A percentile compares a stretch with the other conserved stretches of the same genome.
Evolutionary conservation across 108 stramenopile genomes (phyloP).

Genomic region (Nitzschia sp.): DNA sequence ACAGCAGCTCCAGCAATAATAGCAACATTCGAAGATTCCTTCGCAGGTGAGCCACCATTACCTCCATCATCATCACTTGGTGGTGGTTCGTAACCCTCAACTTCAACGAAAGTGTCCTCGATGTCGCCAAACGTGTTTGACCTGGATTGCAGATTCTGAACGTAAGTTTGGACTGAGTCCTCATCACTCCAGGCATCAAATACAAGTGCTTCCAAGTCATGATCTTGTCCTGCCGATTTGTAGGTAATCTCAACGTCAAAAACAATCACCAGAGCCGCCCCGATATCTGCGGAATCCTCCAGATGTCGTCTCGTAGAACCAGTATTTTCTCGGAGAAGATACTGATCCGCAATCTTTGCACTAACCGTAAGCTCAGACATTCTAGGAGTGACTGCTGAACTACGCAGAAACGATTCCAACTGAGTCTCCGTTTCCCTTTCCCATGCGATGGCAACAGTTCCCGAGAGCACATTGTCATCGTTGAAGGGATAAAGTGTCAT

Average conservation of each 20-base stretch:
- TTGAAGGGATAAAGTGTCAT: conserved; percentile 12
- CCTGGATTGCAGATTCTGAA: conserved; percentile 18
- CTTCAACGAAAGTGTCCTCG: conserved; percentile 14
- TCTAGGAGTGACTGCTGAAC: background rate
- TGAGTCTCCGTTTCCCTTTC: conserved; percentile 1
- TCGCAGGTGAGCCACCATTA: background rate
- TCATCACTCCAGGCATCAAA: conserved; percentile 30
- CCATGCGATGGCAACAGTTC: background rate
- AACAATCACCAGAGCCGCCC: conserved; percentile 7
- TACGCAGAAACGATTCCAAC: background rate
- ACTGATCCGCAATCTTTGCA: conserved; percentile 5
- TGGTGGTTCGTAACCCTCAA: conserved; percentile 19
- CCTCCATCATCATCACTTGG: background rate
- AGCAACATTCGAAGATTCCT: conserved; percentile 13
- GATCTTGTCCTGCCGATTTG: conserved; percentile 16
- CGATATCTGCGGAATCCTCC: background rate
- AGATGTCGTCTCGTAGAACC: background rate
- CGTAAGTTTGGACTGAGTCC: conserved; percentile 19
- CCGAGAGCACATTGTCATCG: background rate
- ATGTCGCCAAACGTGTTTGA: conserved; percentile 8
- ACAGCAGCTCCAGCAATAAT: conserved; percentile 41
- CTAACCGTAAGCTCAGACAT: conserved; percentile 5
- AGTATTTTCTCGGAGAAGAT: conserved; percentile 1
- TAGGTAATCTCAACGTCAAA: conserved; percentile 26
- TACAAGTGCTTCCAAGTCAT: conserved; percentile 28